phyloP scores from a whole-genome alignment of 768 basidiomycete species.

The Suillus placidus region DNA sequence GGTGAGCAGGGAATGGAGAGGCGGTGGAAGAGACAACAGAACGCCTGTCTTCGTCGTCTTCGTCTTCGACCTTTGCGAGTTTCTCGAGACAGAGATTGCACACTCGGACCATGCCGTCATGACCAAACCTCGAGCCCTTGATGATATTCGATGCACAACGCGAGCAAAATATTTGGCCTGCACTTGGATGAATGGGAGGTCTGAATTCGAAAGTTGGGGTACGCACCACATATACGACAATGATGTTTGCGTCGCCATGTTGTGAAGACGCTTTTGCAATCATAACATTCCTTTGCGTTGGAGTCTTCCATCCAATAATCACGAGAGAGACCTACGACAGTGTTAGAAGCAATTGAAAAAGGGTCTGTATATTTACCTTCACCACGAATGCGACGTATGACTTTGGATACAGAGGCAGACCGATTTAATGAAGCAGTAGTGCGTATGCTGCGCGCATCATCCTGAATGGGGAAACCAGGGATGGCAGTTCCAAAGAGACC shows the following conservation, averaged over 20 bases:
- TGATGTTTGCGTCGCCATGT: constrained; percentile 96
- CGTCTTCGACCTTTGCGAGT: constrained; percentile 82
- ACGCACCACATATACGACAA: constrained; percentile 91
- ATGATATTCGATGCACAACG: constrained; percentile 97
- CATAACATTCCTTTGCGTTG: constrained; percentile 93
- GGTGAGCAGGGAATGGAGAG: constrained; percentile 76
- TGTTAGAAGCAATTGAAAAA: constrained; percentile 13
- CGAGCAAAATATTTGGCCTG: constrained; percentile 97
- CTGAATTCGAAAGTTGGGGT: neutral
- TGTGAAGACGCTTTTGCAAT: constrained; percentile 93
- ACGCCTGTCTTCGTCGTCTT: constrained; percentile 87
- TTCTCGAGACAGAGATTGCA: constrained; percentile 96
- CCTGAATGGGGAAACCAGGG: constrained; percentile 90
- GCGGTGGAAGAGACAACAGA: constrained; percentile 75
- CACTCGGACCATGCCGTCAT: constrained; percentile 93
- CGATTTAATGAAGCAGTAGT: constrained; percentile 72
- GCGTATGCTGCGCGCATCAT: constrained; percentile 86
- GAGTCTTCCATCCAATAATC: constrained; percentile 99
- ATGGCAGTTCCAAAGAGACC: constrained; percentile 72
- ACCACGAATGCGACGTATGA: constrained; percentile 86
- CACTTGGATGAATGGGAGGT: constrained; percentile 10
- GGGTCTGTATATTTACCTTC: constrained; percentile 57
- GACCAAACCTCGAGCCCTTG: constrained; percentile 90
- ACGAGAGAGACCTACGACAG: constrained; percentile 68
- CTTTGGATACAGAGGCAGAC: constrained; percentile 86